These are phyloP conservation scores for Solanum tarapatanum DNA, from an alignment of 257 asterid genomes.

Conservation along the genomic window DNA sequence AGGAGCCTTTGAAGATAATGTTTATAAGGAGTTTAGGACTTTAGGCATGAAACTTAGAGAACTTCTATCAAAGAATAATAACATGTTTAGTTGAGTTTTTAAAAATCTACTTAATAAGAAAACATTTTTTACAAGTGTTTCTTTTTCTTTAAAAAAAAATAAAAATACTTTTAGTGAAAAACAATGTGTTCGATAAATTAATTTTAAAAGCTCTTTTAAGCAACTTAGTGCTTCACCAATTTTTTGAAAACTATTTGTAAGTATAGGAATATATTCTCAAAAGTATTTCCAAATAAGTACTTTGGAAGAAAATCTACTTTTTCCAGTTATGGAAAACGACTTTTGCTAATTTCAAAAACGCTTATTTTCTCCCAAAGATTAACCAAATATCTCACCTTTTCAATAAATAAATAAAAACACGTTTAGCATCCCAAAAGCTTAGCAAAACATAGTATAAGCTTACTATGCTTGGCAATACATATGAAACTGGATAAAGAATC, in stretches of 20 bases:
- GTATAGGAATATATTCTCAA: neutral
- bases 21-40: too few species aligned
- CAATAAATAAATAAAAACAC: too few species aligned
- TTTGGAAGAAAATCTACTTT: neutral
- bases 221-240: neutral
- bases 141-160: too few species aligned
- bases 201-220: neutral
- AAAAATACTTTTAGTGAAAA: neutral
- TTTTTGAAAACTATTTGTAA: too few species aligned
- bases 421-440: neutral
- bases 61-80: too few species aligned
- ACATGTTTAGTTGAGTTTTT: neutral
- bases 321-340: neutral
- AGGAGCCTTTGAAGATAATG: too few species aligned
- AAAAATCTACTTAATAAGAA: neutral
- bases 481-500: neutral
- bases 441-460: neutral
- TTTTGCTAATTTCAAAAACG: neutral
- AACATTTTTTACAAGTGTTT: neutral
- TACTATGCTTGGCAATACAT: neutral
- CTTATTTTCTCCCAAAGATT: neutral
- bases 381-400: neutral
- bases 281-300: neutral
- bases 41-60: too few species aligned
- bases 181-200: neutral